A percentile compares a stretch with the other conserved stretches of the same genome.
Conservation (phyloP, 176 grass and related monocot species). For the Juncus inflexus region DNA sequence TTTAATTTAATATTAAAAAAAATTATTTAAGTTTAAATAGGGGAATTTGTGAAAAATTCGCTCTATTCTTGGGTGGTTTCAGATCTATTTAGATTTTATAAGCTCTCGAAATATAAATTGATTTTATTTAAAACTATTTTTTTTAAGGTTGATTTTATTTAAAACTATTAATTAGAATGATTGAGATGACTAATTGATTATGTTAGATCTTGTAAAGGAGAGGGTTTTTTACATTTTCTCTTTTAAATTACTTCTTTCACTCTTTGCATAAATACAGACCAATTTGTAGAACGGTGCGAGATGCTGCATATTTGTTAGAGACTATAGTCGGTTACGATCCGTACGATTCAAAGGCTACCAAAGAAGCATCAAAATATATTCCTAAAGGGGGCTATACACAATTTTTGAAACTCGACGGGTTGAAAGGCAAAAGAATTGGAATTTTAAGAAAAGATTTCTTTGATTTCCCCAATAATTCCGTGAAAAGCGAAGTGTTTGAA, state of each 20-base stretch:
- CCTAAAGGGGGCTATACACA: constrained; percentile 57
- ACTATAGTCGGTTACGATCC: constrained; percentile 64
- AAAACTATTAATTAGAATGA: too few relatives aligned
- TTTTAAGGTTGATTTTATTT: neutral
- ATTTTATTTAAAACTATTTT: neutral
- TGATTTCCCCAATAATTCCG: constrained; percentile 29
- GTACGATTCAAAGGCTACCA: constrained; percentile 45
- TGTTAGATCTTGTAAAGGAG: too few relatives aligned
- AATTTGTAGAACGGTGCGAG: constrained; percentile 62
- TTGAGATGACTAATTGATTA: too few relatives aligned
- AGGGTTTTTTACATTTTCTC: neutral
- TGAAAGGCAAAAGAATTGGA: constrained; percentile 59
- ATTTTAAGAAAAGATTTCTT: constrained; percentile 66
- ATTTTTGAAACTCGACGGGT: constrained; percentile 53
- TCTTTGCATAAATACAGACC: constrained; percentile 31
- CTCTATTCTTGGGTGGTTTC: too few relatives aligned
- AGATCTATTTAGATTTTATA: too few relatives aligned
- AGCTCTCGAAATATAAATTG: too few relatives aligned
- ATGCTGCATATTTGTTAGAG: constrained; percentile 64
- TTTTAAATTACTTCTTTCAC: too few relatives aligned
- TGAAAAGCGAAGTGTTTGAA: constrained; percentile 24
- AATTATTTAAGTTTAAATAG: too few relatives aligned
- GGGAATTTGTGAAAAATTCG: too few relatives aligned
- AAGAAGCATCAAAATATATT: constrained; percentile 45
- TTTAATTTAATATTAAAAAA: too few relatives aligned